Evolutionary conservation across 371 early-diverging fungal genomes (phyloP).

Genomic region (Thermomucor indicae-seudaticae): DNA sequence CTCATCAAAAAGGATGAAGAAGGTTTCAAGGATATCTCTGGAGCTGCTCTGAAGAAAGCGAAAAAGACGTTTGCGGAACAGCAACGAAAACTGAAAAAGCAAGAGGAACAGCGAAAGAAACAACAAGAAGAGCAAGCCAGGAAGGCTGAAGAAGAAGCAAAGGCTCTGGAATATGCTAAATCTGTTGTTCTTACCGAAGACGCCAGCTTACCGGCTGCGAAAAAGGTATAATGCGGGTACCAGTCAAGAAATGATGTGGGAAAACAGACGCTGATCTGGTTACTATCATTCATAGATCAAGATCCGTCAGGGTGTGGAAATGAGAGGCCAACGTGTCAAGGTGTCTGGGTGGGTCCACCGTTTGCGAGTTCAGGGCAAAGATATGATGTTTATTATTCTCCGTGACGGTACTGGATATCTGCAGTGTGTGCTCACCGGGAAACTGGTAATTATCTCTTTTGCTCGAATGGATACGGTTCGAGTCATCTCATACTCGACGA

Average conservation of each 20-base stretch:
- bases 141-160: slow-evolving; percentile 70
- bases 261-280: neutral
- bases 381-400: slow-evolving; percentile 91
- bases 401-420: slow-evolving; percentile 95
- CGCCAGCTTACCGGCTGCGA: slow-evolving; percentile 69
- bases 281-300: slow-evolving; percentile 61
- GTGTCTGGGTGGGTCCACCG: slow-evolving; percentile 97
- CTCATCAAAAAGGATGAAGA: slow-evolving; percentile 67
- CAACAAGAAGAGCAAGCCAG: slow-evolving; percentile 65
- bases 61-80: slow-evolving; percentile 73
- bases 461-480: no score
- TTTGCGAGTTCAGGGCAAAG: slow-evolving; percentile 93
- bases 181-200: slow-evolving; percentile 76
- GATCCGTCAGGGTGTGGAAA: slow-evolving; percentile 61
- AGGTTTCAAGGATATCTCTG: slow-evolving; percentile 76
- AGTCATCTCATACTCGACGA: no score
- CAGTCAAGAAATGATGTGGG: neutral
- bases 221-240: slow-evolving; percentile 40
- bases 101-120: slow-evolving; percentile 63
- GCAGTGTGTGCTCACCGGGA: slow-evolving; percentile 90
- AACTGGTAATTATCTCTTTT: slow-evolving; percentile 53
- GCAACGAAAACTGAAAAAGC: slow-evolving; percentile 69
- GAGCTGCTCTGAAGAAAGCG: slow-evolving; percentile 91
- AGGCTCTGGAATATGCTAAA: slow-evolving; percentile 83
- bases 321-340: slow-evolving; percentile 80